Conservation (phyloP, 108 stramenopile species). For the Stephanodiscus triporus region DNA sequence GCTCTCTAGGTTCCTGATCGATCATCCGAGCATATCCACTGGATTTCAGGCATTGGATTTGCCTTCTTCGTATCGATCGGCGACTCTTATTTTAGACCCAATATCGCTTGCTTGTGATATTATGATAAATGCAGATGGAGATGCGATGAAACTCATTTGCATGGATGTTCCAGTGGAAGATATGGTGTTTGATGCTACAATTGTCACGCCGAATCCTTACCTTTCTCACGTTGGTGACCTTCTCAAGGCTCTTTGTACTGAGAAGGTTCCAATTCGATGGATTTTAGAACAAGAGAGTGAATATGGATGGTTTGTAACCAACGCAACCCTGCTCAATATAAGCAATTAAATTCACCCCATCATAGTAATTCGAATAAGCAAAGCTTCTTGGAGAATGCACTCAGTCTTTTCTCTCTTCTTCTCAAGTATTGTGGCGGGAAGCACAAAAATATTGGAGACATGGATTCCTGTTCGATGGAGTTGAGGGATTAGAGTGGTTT, state of each 20-base stretch:
- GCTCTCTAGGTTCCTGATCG: conserved; percentile 39
- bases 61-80: conserved; percentile 36
- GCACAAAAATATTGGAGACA: too few species aligned
- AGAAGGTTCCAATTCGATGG: conserved; percentile 39
- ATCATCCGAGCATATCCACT: conserved; percentile 32
- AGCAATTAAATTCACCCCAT: neutral
- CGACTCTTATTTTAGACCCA: conserved; percentile 36
- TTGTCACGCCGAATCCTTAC: conserved; percentile 22
- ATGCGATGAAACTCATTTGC: conserved; percentile 42
- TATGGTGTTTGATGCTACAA: conserved; percentile 23
- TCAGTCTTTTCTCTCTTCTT: too few species aligned
- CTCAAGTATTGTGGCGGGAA: too few species aligned
- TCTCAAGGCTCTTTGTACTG: conserved; percentile 34
- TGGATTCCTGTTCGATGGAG: too few species aligned
- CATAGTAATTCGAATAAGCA: neutral
- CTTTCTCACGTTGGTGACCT: conserved; percentile 35
- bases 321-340: conserved; percentile 45
- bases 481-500: too few species aligned
- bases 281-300: conserved; percentile 49
- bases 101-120: conserved; percentile 15
- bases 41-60: conserved; percentile 25
- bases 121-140: conserved; percentile 31
- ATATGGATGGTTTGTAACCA: conserved; percentile 43
- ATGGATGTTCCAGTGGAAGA: conserved; percentile 45
- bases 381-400: too few species aligned